Conservation (phyloP, 2,329 filamentous ascomycete species). For the Cytospora leucostoma region DNA sequence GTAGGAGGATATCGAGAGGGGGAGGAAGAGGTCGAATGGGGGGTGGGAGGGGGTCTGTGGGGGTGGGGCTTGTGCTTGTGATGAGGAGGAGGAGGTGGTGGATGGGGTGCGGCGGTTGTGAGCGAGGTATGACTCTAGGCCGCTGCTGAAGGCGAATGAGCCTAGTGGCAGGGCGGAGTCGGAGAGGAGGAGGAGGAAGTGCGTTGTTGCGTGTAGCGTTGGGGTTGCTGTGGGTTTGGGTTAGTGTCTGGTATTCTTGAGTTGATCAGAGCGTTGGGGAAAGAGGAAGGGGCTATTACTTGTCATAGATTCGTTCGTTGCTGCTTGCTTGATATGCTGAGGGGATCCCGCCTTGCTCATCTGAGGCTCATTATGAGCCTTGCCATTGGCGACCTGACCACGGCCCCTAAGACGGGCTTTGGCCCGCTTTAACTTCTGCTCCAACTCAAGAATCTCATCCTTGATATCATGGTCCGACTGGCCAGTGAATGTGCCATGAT, state of each 20-base stretch:
- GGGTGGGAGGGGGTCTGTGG: conserved; percentile 35
- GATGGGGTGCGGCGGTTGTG: conserved; percentile 50
- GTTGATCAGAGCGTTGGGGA: background rate
- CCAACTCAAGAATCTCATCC: conserved; percentile 61
- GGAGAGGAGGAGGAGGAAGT: conserved; percentile 75
- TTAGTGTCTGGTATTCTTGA: background rate
- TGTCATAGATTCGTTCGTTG: background rate
- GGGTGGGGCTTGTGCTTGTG: background rate
- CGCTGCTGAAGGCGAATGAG: conserved; percentile 84
- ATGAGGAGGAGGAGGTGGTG: conserved; percentile 18
- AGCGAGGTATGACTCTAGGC: conserved; percentile 78
- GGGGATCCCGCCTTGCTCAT: background rate
- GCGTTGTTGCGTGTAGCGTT: conserved; percentile 42
- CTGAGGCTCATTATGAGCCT: conserved; percentile 26
- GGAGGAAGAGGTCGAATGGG: conserved; percentile 67
- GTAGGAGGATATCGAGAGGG: conserved; percentile 69
- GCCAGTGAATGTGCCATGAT: background rate
- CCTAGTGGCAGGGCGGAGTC: conserved; percentile 81
- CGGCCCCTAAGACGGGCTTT: conserved; percentile 44
- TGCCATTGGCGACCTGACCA: conserved; percentile 31
- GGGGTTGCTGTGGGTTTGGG: conserved; percentile 22
- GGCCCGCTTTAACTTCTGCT: conserved; percentile 47
- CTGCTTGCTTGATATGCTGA: background rate
- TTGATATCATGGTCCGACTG: conserved; percentile 34
- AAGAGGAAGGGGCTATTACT: background rate